Evolutionary conservation across 2,329 filamentous ascomycete species (phyloP), one percentile per base, ranked within the genome.

Genomic region (Zymoseptoria crescenta): DNA sequence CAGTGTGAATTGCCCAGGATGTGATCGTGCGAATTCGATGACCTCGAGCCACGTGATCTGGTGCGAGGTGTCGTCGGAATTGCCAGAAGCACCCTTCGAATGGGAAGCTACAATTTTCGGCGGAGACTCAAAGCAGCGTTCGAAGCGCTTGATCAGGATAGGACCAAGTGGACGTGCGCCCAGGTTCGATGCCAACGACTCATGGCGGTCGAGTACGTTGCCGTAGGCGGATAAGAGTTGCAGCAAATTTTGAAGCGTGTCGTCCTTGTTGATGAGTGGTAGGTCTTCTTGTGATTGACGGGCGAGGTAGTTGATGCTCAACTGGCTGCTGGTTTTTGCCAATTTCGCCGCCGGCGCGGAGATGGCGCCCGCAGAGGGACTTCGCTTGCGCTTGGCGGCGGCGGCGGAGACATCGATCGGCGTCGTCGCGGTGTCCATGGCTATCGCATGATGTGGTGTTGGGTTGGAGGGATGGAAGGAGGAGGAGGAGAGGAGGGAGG

Each of bases 131-230:
- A 96, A 96, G 58, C 93, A 81, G 56, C 88, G 83, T 73, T 96
- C 91, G 72, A 96, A 91, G 49, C 89, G 87, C 74, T 91, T 91
- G 68, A 96, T 84, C 62, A 96, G 77, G 55, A 92, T 89, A 24
- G 90, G 89, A 0, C 88, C 90, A 1, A 91, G 83, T 19, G 92
- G 86, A 65, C 90, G 88, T 57, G 89, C 91, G 67, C 91, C 91
- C 27, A 96, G 80, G 68, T 91, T 93, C 59, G 88, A 87, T 52
- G 91, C 91, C 67, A 96, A 84, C 73, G 88, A 93, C 75, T 96
- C 91, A 72, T 93, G 89, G 57, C 89, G 85, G 68, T 89, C 88
- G 56, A 96, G 79, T 16, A 94, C 89, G 64, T 86, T 90, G 81
- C 92, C 89, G 74, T 96, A 96, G 67, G 91, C 87, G 69, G 82